Percentiles rank a stretch among this genome's conserved stretches.
Conservation (phyloP, 2,329 filamentous ascomycete species). For the Colletotrichum sp. region DNA sequence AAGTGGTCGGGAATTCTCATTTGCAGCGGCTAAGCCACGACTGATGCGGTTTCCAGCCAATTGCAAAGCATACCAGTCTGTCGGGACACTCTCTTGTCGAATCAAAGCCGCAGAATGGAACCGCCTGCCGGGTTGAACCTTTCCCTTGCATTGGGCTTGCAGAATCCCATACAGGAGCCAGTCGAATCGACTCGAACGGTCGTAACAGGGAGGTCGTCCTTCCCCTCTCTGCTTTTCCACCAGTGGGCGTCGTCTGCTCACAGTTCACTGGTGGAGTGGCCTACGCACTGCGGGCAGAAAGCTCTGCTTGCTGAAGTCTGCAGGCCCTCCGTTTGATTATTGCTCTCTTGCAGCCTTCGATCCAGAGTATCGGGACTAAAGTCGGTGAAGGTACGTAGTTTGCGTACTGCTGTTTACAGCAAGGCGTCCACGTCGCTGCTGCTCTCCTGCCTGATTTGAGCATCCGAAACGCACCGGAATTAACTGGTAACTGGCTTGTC, state of each 20-base stretch:
- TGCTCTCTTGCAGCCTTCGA: slow-evolving; percentile 2
- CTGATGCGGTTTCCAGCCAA: slow-evolving; percentile 9
- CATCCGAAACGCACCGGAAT: neutral
- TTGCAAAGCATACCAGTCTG: neutral
- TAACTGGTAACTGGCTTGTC: neutral
- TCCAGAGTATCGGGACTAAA: slow-evolving; percentile 16
- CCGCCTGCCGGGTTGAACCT: slow-evolving; percentile 14
- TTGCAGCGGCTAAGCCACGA: slow-evolving; percentile 23
- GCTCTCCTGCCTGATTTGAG: slow-evolving; percentile 16
- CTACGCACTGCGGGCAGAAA: neutral
- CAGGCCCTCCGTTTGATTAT: neutral
- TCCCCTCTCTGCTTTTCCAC: slow-evolving; percentile 4
- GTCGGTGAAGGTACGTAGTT: slow-evolving; percentile 9
- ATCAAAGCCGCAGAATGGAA: slow-evolving; percentile 14
- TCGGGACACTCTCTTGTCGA: slow-evolving; percentile 9
- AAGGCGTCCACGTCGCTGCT: neutral
- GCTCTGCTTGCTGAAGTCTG: neutral
- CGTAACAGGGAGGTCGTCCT: neutral
- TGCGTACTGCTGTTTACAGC: neutral
- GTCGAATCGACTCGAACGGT: neutral
- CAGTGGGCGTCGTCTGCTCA: neutral
- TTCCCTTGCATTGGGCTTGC: slow-evolving; percentile 8
- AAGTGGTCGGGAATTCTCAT: slow-evolving; percentile 19
- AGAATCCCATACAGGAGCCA: neutral
- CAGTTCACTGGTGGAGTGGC: neutral